Conservation (phyloP, 306 rosid species). For the Hippophae rhamnoides region DNA sequence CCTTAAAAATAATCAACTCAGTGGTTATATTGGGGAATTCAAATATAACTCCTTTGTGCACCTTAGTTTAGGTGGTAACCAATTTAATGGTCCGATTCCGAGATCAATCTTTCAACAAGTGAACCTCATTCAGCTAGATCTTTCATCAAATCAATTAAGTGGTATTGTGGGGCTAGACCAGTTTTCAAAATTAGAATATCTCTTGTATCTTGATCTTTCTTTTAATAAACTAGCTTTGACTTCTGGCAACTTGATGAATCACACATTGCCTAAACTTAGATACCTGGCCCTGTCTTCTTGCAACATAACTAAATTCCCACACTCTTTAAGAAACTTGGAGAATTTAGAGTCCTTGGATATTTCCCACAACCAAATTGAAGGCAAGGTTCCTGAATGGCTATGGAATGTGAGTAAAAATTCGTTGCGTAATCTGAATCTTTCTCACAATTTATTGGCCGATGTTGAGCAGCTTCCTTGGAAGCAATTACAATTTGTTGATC, state of each 20-base stretch:
- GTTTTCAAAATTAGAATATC: not conserved
- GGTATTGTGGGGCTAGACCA: not conserved
- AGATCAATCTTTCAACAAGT: not conserved
- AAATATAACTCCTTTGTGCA: not conserved
- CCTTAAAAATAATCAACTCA: not conserved
- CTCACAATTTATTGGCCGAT: not conserved
- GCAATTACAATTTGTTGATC: not conserved
- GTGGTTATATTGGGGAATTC: not conserved
- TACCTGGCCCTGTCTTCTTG: not conserved
- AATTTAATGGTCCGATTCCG: not conserved
- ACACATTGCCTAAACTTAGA: not conserved
- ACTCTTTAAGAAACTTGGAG: not conserved
- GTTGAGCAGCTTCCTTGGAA: not conserved
- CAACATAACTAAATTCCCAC: conserved; percentile 1
- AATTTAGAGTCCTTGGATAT: not conserved
- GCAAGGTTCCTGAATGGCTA: not conserved
- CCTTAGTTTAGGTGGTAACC: not conserved
- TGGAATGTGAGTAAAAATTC: not conserved
- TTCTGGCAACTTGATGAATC: not conserved
- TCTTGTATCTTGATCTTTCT: not conserved
- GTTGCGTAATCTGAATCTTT: not conserved
- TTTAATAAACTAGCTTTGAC: not conserved
- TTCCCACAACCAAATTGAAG: not conserved
- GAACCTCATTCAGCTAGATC: not conserved
- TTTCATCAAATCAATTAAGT: conserved; percentile 7